Base-by-base conservation (phyloP, 805 yeast species). In the Alloascoidea hylecoeti region DNA sequence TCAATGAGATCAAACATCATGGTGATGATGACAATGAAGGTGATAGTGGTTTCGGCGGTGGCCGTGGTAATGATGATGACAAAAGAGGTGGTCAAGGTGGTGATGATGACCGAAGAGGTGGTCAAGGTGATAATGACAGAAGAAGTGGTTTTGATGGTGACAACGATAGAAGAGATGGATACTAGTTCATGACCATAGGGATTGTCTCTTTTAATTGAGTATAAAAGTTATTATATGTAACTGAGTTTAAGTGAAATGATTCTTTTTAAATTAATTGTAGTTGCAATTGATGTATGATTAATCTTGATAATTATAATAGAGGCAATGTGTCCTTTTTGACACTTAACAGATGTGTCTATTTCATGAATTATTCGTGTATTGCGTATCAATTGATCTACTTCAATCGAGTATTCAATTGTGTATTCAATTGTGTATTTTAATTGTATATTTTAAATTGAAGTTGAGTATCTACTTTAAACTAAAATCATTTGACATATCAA, bases 41-140 rank as follows among this genome's bases (percentile, higher is more conserved):
- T n/a, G 42, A 28, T 13, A 16, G 16, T 35, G 34, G 15, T 18
- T 23, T 12, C 9, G 37, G 37, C 13, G 12, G 15, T 27, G 15
- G 15, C 34, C 37, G 15, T 12, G 39, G 39, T 18, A 33, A 33
- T 12, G 17, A 15, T 15, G 15, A 35, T 35, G 33, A 34, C 9
- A 33, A 33, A 5, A 33, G 39, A 13, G 17, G 19, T 23, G 35
- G 35, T 23, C 39, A 36, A 14, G 39, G 39, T n/a, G 37, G 37
- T 13, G 33, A 34, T 12, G 23, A 36, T n/a, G 15, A 35, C 9
- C 27, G 37, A 35, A 27, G 37, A 14, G 12, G 13, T 36, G 38
- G 18, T 34, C 41, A 38, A 14, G 41, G 41, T 12, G 41, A 39
- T 4, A 28, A 38, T 23, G 18, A 38, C 18, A n/a, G 30, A 9